These are phyloP conservation scores for Phytopythium cucurbitacearum DNA, from an alignment of 352 stramenopile genomes.

Conservation along the genomic window DNA sequence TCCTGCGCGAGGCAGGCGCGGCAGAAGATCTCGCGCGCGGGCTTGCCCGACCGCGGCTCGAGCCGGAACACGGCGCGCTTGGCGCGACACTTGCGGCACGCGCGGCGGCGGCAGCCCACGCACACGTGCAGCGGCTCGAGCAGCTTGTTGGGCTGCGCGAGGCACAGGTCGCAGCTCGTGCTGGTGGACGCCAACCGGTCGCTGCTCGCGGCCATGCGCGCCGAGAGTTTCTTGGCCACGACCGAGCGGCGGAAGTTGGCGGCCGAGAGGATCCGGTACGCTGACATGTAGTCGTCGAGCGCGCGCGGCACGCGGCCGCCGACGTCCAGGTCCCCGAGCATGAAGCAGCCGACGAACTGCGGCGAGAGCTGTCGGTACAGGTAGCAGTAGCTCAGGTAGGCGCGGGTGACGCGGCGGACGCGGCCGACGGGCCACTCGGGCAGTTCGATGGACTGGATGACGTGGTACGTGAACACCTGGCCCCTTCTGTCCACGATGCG, in stretches of 20 bases:
- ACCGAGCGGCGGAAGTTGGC: slow-evolving; percentile 37
- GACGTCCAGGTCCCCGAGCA: slow-evolving; percentile 40
- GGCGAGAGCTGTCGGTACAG: slow-evolving; percentile 46
- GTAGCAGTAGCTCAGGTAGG: slow-evolving; percentile 46
- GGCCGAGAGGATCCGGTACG: slow-evolving; percentile 38
- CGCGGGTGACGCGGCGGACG: slow-evolving; percentile 22
- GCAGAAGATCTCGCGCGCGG: slow-evolving; percentile 46
- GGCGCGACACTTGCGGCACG: slow-evolving; percentile 42
- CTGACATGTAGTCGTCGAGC: slow-evolving; percentile 34
- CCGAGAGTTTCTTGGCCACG: slow-evolving; percentile 44
- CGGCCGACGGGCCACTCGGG: slow-evolving; percentile 43
- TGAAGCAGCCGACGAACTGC: slow-evolving; percentile 53
- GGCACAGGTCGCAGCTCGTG: slow-evolving; percentile 38
- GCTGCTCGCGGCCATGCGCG: slow-evolving; percentile 26
- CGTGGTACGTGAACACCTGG: slow-evolving; percentile 54
- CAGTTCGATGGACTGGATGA: slow-evolving; percentile 48
- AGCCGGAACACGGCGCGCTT: slow-evolving; percentile 45
- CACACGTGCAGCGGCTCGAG: slow-evolving; percentile 36
- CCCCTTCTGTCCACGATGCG: slow-evolving; percentile 45
- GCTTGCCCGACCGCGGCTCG: slow-evolving; percentile 33
- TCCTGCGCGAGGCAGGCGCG: slow-evolving; percentile 27
- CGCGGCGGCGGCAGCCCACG: slow-evolving; percentile 36
- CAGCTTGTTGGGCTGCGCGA: slow-evolving; percentile 25
- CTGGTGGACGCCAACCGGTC: slow-evolving; percentile 11
- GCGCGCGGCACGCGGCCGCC: slow-evolving; percentile 13